Evolutionary conservation across 23 red algal species (phyloP).

Genomic region (Gracilaria domingensis): DNA sequence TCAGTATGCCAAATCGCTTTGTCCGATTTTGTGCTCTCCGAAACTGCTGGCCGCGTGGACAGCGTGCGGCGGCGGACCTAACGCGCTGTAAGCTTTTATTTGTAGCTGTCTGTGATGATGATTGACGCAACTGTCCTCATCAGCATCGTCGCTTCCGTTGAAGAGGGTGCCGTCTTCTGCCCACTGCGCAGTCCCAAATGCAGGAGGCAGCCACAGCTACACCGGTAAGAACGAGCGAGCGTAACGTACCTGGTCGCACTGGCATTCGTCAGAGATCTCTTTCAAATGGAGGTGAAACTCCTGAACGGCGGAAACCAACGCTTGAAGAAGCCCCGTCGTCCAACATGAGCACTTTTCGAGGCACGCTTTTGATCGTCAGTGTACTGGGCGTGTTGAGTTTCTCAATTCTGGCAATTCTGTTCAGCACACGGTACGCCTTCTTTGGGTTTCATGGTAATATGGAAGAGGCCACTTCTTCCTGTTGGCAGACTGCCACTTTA

Average conservation of each 20-base stretch:
- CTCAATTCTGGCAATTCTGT: constrained; percentile 40
- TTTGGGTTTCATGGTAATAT: constrained; percentile 70
- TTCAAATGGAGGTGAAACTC: not conserved
- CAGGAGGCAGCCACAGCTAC: not conserved
- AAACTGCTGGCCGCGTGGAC: not conserved
- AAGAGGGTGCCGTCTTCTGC: too few relatives aligned
- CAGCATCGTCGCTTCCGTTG: not conserved
- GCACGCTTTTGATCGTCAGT: constrained; percentile 41
- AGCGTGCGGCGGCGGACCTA: too few relatives aligned
- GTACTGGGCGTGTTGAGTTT: constrained; percentile 48
- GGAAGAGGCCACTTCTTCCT: constrained; percentile 63
- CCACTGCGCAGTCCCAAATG: constrained; percentile 14
- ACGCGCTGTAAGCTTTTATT: too few relatives aligned
- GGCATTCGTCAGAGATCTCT: constrained; percentile 23
- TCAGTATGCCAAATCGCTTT: not conserved
- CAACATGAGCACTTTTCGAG: constrained; percentile 40
- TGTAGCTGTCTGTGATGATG: too few relatives aligned
- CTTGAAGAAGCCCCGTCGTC: constrained; percentile 16
- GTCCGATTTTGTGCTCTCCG: not conserved
- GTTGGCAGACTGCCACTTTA: constrained; percentile 57
- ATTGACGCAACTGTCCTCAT: too few relatives aligned
- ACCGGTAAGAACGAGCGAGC: not conserved
- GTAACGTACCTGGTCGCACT: not conserved
- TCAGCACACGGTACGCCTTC: constrained; percentile 57
- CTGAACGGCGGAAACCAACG: not conserved